Conservation (phyloP, 2,329 filamentous ascomycete genomes). For the Zymoseptoria brevis region DNA sequence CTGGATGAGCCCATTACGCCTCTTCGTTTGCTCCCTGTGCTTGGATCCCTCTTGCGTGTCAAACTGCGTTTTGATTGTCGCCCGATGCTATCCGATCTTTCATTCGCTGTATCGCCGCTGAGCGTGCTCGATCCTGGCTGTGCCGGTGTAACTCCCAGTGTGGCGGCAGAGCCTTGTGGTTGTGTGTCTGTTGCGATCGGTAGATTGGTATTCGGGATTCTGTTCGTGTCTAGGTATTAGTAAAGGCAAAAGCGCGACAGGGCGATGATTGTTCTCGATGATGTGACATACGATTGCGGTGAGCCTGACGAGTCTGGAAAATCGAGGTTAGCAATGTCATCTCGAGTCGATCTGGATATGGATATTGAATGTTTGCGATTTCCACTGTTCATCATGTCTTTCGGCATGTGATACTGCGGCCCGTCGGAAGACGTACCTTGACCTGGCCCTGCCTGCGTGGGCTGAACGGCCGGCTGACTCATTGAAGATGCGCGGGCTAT, state of each 20-base stretch:
- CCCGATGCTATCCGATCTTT: slow-evolving; percentile 37
- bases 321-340: slow-evolving; percentile 5
- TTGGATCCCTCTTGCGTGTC: slow-evolving; percentile 37
- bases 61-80: slow-evolving; percentile 41
- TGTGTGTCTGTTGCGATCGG: slow-evolving; percentile 4
- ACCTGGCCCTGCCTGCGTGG: slow-evolving; percentile 16
- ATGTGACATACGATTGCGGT: slow-evolving; percentile 18
- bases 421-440: slow-evolving; percentile 17
- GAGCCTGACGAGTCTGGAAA: slow-evolving; percentile 15
- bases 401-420: slow-evolving; percentile 5
- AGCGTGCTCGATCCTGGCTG: slow-evolving; percentile 27
- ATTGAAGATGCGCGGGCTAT: slow-evolving; percentile 17
- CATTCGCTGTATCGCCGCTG: slow-evolving; percentile 38
- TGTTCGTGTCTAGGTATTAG: slow-evolving; percentile 8
- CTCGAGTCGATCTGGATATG: not conserved
- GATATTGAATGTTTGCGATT: not conserved
- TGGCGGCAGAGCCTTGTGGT: slow-evolving; percentile 3
- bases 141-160: slow-evolving; percentile 8
- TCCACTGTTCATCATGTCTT: not conserved
- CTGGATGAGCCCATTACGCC: slow-evolving; percentile 29
- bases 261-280: slow-evolving; percentile 10
- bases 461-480: slow-evolving; percentile 23
- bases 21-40: slow-evolving; percentile 40
- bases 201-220: slow-evolving; percentile 12
- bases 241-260: slow-evolving; percentile 10